These are phyloP conservation scores for Talaromyces sp. DNA, from an alignment of 2,329 filamentous ascomycete genomes.

Conservation along the genomic window DNA sequence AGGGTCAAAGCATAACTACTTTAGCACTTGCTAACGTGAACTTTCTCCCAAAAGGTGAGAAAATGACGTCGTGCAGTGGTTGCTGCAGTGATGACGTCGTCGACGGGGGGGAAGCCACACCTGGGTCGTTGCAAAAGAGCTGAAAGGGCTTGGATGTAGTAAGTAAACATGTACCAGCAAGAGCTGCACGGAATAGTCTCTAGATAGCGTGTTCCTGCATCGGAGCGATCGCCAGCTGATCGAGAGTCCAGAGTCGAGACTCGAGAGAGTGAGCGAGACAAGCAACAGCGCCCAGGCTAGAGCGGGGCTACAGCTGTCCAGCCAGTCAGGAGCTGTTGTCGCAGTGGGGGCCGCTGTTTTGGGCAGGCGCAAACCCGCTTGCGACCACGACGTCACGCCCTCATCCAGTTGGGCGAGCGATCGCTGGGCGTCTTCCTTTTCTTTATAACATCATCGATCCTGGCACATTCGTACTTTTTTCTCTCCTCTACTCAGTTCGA, in stretches of 20 bases:
- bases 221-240: not conserved
- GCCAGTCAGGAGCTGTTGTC: not conserved
- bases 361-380: not conserved
- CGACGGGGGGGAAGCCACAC: not conserved
- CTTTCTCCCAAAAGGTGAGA: not conserved
- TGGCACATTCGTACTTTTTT: not conserved
- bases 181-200: too few species aligned
- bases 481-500: not conserved
- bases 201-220: not conserved
- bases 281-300: not conserved
- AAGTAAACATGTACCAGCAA: too few species aligned
- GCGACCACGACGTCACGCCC: not conserved
- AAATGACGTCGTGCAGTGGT: not conserved
- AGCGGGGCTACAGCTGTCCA: not conserved
- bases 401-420: not conserved
- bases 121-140: not conserved
- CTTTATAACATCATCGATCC: not conserved
- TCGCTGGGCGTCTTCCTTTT: not conserved
- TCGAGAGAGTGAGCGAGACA: not conserved
- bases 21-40: too few species aligned
- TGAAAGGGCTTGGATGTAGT: too few species aligned
- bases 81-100: constrained; percentile 1
- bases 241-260: too few species aligned
- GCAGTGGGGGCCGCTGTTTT: not conserved
- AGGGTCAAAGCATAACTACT: not conserved